Percentiles rank a stretch among this genome's conserved stretches.
phyloP scores from a whole-genome alignment of 2,329 filamentous ascomycete genomes.

The Coleophoma eucalyptorum region DNA sequence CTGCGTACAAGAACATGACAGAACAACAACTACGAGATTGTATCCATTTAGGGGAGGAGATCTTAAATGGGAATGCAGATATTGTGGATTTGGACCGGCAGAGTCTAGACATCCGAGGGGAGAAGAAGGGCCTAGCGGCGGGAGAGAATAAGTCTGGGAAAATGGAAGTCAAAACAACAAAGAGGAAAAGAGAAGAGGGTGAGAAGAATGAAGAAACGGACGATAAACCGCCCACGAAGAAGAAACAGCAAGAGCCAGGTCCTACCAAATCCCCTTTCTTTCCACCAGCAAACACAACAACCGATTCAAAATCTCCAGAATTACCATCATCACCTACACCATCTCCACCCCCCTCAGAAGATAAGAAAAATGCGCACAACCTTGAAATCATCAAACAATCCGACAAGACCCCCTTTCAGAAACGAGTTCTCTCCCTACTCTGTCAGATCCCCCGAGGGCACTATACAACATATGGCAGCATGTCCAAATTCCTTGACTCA shows the following conservation, averaged over 20 bases:
- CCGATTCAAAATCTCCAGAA: conserved; percentile 29
- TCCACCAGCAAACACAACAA: conserved; percentile 45
- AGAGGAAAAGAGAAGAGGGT: conserved; percentile 4
- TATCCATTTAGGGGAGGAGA: conserved; percentile 32
- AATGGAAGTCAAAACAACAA: not conserved
- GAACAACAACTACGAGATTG: conserved; percentile 30
- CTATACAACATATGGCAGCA: conserved; percentile 73
- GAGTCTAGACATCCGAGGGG: conserved; percentile 35
- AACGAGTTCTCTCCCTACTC: conserved; percentile 65
- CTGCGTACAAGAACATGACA: conserved; percentile 39
- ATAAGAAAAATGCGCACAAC: conserved; percentile 8
- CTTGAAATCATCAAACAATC: conserved; percentile 19
- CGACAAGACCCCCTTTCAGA: conserved; percentile 48
- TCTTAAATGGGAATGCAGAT: conserved; percentile 31
- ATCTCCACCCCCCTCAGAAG: not conserved
- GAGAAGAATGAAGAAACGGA: not conserved
- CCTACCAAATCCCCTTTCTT: conserved; percentile 2
- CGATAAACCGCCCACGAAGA: too few species aligned
- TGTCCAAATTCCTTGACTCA: conserved; percentile 64
- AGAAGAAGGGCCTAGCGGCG: conserved; percentile 7
- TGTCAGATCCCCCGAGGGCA: conserved; percentile 72
- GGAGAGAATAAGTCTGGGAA: not conserved
- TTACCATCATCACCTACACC: not conserved
- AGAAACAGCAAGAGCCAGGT: not conserved
- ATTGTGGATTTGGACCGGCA: conserved; percentile 33